Conservation (phyloP, 176 grass and related monocot species). For the Sorghum bicolor region DNA sequence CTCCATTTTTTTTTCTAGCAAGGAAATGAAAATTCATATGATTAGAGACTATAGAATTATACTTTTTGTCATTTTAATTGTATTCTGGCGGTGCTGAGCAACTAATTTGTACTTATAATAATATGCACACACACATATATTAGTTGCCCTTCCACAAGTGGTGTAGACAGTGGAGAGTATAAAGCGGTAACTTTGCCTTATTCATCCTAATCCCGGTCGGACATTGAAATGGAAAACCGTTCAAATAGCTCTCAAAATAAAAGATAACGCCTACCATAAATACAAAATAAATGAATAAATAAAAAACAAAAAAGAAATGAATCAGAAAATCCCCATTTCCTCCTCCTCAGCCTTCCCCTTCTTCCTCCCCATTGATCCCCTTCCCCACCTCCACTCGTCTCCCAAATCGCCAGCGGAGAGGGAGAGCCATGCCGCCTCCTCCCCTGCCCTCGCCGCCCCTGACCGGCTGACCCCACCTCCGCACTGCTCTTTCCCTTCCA, state of each 20-base stretch:
- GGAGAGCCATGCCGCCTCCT: conserved; percentile 33
- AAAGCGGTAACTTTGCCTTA: neutral
- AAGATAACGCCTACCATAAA: neutral
- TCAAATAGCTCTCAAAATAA: conserved; percentile 8
- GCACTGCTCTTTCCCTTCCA: neutral
- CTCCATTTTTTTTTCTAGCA: too few species aligned
- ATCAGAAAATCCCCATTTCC: conserved; percentile 8
- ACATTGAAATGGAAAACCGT: neutral
- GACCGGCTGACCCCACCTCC: conserved; percentile 33
- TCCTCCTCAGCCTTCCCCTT: conserved; percentile 11
- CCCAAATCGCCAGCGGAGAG: conserved; percentile 28
- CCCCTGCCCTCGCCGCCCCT: conserved; percentile 29
- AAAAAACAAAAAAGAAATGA: neutral
- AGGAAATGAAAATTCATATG: neutral
- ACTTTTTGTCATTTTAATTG: too few species aligned
- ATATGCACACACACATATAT: too few species aligned
- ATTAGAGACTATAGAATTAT: neutral
- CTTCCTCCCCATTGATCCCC: conserved; percentile 28
- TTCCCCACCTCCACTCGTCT: neutral
- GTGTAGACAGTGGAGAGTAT: too few species aligned
- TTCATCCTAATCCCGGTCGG: neutral
- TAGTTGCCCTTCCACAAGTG: too few species aligned
- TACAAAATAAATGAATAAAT: neutral
- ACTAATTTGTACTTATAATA: too few species aligned
- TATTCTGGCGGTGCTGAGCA: too few species aligned